Percentiles rank a stretch among this genome's conserved stretches.
phyloP scores from a whole-genome alignment of 495 filamentous ascomycete genomes.

The Ramalina intermedia region DNA sequence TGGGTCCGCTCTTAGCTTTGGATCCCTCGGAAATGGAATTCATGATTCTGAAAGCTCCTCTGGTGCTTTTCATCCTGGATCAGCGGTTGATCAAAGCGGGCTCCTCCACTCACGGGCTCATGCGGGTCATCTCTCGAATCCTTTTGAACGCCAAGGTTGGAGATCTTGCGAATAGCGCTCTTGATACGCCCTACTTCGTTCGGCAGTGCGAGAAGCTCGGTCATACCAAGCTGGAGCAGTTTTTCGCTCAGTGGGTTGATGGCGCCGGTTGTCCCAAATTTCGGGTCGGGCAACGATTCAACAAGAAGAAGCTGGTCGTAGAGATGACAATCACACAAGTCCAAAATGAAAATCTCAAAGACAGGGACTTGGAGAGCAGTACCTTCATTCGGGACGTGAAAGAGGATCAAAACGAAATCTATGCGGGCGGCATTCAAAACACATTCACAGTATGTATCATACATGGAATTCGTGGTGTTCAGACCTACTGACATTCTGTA shows the following conservation, averaged over 20 bases:
- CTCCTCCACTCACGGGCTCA: constrained; percentile 58
- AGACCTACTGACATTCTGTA: constrained; percentile 4
- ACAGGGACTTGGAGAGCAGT: constrained; percentile 42
- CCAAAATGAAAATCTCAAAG: constrained; percentile 40
- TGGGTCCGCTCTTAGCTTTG: constrained; percentile 64
- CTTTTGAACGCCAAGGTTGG: constrained; percentile 71
- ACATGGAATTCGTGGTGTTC: background rate
- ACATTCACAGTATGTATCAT: constrained; percentile 49
- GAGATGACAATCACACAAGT: constrained; percentile 82
- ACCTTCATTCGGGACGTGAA: constrained; percentile 72
- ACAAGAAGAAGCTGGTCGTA: constrained; percentile 92
- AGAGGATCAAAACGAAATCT: constrained; percentile 57
- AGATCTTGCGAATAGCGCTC: constrained; percentile 52
- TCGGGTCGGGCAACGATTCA: constrained; percentile 73
- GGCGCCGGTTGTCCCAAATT: constrained; percentile 80
- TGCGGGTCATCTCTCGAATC: constrained; percentile 68
- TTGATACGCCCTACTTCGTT: constrained; percentile 62
- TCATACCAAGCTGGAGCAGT: constrained; percentile 67
- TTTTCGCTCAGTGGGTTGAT: constrained; percentile 88
- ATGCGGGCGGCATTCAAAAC: constrained; percentile 53
- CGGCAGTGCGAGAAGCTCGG: constrained; percentile 73
- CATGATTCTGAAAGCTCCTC: constrained; percentile 76
- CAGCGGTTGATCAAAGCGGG: constrained; percentile 75
- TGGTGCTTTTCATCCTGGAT: constrained; percentile 89
- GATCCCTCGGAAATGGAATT: constrained; percentile 76